Evolutionary conservation across 2,329 filamentous ascomycete species (phyloP), one percentile per base, ranked within the genome.

Genomic region (Cylindrodendrum hubeiense): DNA sequence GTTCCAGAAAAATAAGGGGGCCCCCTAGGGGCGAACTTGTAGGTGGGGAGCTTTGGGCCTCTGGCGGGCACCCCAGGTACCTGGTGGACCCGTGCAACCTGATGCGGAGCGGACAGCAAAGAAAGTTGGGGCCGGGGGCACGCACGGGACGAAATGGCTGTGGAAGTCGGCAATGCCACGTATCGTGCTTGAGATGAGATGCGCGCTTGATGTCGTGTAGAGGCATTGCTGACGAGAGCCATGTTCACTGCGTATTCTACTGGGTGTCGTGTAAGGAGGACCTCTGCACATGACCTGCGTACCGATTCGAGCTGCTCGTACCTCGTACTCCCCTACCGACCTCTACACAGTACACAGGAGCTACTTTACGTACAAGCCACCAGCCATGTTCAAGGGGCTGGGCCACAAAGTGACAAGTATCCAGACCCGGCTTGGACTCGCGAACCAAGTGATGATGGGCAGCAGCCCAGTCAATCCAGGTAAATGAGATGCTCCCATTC

Each of bases 1-100:
- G 67, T 74, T 73, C 67, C 66, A 71, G 71, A 67, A 67, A 69
- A 74, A 74, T 73, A 74, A 67, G 70, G 72, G 72, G 56, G 55
- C 34, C 15, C 26, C 52, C 47, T 47, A 37, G 41, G 49, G 47
- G 56, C 24, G 44, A 62, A 26, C 24, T 26, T 47, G 37, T 39
- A 47, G 44, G 44, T 22, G 44, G 33, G 34, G 52, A 51, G 44
- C 52, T 54, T 49, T 52, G 41, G 39, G 37, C 17, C n/a, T 49
- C 8, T 37, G 34, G 50, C 60, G 52, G 60, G 58, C 24, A 54
- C 47, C 60, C 47, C 30, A 55, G 53, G 52, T 53, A 59, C 61
- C 56, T 46, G 44, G 57, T 44, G 56, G 51, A 41, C 44, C 62
- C 46, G 33, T 37, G 50, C 34, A 22, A 51, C 62, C 34, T 37